A percentile compares a stretch with the other conserved stretches of the same genome.
Conservation (phyloP, 116 monocot genomes). For the Dioscorea cayenensis region DNA sequence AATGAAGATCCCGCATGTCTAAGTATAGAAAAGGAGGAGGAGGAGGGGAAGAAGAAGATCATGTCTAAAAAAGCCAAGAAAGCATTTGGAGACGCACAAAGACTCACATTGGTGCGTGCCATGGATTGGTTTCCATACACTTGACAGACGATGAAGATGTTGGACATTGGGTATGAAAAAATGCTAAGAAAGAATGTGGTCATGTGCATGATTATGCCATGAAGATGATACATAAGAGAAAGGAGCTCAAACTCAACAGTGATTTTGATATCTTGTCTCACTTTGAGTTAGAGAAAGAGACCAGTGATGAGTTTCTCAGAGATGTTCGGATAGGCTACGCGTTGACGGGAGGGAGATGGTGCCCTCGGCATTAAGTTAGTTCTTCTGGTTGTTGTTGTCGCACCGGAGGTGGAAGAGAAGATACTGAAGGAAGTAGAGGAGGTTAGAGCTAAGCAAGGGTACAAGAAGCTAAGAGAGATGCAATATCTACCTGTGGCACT, state of each 20-base stretch:
- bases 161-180: constrained; percentile 13
- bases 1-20: constrained; percentile 21
- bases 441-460: not conserved
- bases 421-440: constrained; percentile 11
- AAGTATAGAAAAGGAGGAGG: not conserved
- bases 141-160: constrained; percentile 17
- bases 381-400: constrained; percentile 18
- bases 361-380: constrained; percentile 21
- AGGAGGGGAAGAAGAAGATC: too few species aligned
- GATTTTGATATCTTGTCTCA: too few species aligned
- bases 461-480: constrained; percentile 18
- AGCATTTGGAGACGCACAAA: constrained; percentile 14
- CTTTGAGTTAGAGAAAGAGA: constrained; percentile 2
- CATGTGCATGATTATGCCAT: constrained; percentile 10
- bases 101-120: not conserved
- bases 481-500: constrained; percentile 34
- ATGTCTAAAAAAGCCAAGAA: constrained; percentile 1
- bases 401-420: constrained; percentile 12
- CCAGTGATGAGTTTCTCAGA: constrained; percentile 10
- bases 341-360: constrained; percentile 21
- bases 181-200: not conserved
- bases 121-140: not conserved
- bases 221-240: constrained; percentile 5
- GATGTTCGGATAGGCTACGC: constrained; percentile 13
- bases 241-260: not conserved